Base-by-base conservation (phyloP, 2,329 filamentous ascomycete species). In the Emmonsia crescens region DNA sequence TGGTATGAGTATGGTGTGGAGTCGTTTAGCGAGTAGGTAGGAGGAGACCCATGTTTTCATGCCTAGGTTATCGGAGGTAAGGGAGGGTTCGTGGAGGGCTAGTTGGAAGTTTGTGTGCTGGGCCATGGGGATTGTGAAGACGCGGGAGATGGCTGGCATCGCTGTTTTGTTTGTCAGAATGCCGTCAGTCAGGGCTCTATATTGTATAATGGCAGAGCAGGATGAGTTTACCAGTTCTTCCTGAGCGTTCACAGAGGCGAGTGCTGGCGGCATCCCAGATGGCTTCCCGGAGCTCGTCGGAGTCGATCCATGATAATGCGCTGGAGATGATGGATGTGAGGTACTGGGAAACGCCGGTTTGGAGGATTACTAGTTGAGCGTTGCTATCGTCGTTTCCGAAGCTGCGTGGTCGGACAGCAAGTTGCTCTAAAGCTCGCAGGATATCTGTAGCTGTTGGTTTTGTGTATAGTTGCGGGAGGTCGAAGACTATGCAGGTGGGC, bases 21-120 rank as follows among this genome's bases (percentile, higher is more conserved):
- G 82, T 29, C 89, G 85, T 66, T 84, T 87, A 0, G 93, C 88
- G 4, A 97, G 84, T 1, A 95, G 82, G 70, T 91, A 95, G 0
- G 91, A 93, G 0, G 91, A 93, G 0, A 89, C 90, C 94, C 94
- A 97, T 0, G 94, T 99, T 75, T 99, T 97, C 73, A 95, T 82
- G 1, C 94, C 94, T 21, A 97, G 80, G 63, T 89, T 89, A 73
- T 96, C 93, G 6, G 89, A 89, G 0, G 90, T 96, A 61, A 97
- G 79, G 0, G 91, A 86, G 1, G 94, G 94, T 72, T 99, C 94
- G 61, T 90, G 83, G 46, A 99, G 85, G 42, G 82, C 81, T 58
- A 99, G 78, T 54, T 86, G 81, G 66, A 91, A 81, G 1, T 77
- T 73, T 33, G 71, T 70, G 40, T 70, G 71, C 12, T 74, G 72